phyloP scores from a whole-genome alignment of 441 rosid genomes.

The Erodium trifolium region DNA sequence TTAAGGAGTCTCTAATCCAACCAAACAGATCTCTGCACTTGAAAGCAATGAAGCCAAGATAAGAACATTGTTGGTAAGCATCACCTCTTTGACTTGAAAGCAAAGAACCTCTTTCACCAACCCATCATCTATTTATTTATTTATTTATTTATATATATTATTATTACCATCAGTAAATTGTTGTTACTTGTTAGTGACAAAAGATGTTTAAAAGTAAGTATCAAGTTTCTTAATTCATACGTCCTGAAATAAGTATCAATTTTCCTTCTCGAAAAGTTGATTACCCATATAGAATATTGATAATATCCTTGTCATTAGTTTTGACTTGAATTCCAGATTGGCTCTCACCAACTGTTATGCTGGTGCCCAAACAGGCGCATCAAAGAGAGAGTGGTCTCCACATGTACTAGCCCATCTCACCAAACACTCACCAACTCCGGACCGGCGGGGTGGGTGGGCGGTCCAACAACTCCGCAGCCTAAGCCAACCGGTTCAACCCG shows the following conservation, averaged over 20 bases:
- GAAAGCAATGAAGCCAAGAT: not conserved
- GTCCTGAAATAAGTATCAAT: not conserved
- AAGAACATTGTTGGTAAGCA: not conserved
- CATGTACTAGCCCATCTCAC: conserved; percentile 13
- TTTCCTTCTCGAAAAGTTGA: not conserved
- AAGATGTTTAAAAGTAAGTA: not conserved
- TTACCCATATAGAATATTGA: too few relatives aligned
- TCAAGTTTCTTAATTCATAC: too few relatives aligned
- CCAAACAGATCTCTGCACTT: not conserved
- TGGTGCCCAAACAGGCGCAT: not conserved
- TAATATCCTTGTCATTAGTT: not conserved
- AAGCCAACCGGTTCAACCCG: conserved; percentile 22
- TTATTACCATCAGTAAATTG: not conserved
- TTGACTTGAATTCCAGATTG: not conserved
- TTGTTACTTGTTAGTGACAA: not conserved
- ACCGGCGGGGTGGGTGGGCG: conserved; percentile 23
- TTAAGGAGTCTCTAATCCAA: not conserved
- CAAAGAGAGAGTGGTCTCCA: not conserved
- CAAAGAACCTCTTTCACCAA: not conserved
- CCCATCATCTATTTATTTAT: not conserved
- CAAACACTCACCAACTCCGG: conserved; percentile 40
- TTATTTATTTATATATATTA: not conserved
- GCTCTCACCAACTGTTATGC: not conserved
- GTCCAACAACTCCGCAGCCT: conserved; percentile 19
- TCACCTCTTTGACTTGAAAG: not conserved